Evolutionary conservation across 306 rosid genomes (phyloP).

Genomic region (Abrus pulchellus): DNA sequence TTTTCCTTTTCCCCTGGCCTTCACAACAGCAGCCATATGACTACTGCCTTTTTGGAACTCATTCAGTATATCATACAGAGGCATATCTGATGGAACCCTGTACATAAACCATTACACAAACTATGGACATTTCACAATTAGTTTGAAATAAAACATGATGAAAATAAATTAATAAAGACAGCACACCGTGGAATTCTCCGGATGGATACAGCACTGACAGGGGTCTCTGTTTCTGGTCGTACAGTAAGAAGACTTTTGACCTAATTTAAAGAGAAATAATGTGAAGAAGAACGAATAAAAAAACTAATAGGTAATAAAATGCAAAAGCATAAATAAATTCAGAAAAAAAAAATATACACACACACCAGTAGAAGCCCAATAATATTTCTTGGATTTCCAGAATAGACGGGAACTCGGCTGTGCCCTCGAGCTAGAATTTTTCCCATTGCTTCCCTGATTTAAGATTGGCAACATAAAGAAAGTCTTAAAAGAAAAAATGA

Average conservation of each 20-base stretch:
- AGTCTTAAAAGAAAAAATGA: background rate
- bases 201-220: conserved; percentile 96
- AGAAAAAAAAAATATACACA: background rate
- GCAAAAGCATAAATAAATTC: background rate
- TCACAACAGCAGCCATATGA: conserved; percentile 99
- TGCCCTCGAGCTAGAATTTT: conserved; percentile 98
- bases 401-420: conserved; percentile 97
- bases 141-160: conserved; percentile 24
- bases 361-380: conserved; percentile 94
- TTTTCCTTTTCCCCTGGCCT: conserved; percentile 67
- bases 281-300: conserved; percentile 25
- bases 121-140: conserved; percentile 39
- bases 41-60: conserved; percentile 99
- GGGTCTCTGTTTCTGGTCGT: conserved; percentile 97
- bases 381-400: conserved; percentile 90
- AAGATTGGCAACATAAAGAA: conserved; percentile 30
- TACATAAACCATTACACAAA: conserved; percentile 46
- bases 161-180: conserved; percentile 36
- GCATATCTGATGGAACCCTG: conserved; percentile 99
- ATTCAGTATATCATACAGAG: conserved; percentile 94
- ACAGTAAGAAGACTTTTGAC: conserved; percentile 97
- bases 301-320: conserved; percentile 25
- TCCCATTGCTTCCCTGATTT: conserved; percentile 96
- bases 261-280: conserved; percentile 53
- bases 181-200: conserved; percentile 90